Evolutionary conservation across 345 rosid genomes (phyloP).

Genomic region (Eucalyptus marginata): DNA sequence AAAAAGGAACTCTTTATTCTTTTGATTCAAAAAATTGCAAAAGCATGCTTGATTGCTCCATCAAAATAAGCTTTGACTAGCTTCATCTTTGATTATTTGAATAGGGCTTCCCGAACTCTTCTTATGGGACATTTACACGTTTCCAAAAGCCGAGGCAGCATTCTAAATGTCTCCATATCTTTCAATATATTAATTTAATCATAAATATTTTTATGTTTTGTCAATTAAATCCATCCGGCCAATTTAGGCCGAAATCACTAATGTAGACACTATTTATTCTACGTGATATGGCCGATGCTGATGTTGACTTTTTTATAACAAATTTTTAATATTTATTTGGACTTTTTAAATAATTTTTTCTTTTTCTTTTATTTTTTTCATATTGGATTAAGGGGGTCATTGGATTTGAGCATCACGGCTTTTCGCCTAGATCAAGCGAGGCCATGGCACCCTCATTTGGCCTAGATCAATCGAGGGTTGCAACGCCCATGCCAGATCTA

Average conservation of each 20-base stretch:
- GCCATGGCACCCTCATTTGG: not conserved
- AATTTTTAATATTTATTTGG: too few species aligned
- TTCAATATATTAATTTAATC: too few species aligned
- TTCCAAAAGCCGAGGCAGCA: not conserved
- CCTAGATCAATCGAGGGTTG: not conserved
- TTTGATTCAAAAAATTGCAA: not conserved
- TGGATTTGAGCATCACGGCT: not conserved
- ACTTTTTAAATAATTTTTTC: too few species aligned
- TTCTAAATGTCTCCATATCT: not conserved
- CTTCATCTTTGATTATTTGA: not conserved
- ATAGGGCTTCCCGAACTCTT: not conserved
- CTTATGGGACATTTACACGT: not conserved
- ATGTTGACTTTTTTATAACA: too few species aligned
- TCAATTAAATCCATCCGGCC: rapidly evolving
- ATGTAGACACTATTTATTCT: not conserved
- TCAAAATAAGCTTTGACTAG: not conserved
- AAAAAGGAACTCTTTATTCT: not conserved
- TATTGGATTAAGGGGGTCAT: rapidly evolving
- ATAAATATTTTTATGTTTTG: too few species aligned
- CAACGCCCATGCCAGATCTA: rapidly evolving
- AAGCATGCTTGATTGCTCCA: not conserved
- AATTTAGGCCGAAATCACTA: rapidly evolving
- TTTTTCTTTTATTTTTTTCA: too few species aligned
- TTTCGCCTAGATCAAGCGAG: rapidly evolving
- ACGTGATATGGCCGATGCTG: rapidly evolving